Conservation (phyloP, 106 monocot genomes). For the Alisma plantagoaquatica region DNA sequence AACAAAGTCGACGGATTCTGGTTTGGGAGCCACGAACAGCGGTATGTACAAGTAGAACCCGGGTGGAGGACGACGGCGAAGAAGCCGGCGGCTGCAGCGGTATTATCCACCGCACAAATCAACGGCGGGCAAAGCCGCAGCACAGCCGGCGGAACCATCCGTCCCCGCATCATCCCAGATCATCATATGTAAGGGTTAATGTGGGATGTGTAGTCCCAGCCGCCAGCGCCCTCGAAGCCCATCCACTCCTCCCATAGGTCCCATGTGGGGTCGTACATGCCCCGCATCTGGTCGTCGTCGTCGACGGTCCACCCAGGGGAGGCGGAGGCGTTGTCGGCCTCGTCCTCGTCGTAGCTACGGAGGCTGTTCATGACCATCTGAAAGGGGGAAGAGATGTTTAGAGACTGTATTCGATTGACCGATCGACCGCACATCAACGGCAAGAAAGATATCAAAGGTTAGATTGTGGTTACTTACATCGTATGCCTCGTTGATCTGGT, state of each 20-base stretch:
- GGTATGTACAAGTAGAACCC: too few relatives aligned
- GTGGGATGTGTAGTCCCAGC: constrained; percentile 54
- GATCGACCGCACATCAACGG: neutral
- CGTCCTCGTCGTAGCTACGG: constrained; percentile 20
- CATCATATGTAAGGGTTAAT: constrained; percentile 59
- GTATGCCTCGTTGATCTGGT: constrained; percentile 75
- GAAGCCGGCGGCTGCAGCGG: too few relatives aligned
- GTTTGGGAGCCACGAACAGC: too few relatives aligned
- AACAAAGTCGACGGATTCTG: too few relatives aligned
- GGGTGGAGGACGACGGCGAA: too few relatives aligned
- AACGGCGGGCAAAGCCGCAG: too few relatives aligned
- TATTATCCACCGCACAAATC: too few relatives aligned
- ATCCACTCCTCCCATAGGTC: constrained; percentile 79
- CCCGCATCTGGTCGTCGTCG: constrained; percentile 28
- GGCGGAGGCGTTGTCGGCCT: constrained; percentile 12
- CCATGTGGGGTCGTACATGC: constrained; percentile 40
- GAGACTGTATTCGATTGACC: too few relatives aligned
- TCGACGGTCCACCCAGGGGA: neutral
- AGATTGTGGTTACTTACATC: too few relatives aligned
- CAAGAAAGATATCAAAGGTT: neutral
- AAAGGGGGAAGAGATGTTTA: neutral
- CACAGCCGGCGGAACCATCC: too few relatives aligned
- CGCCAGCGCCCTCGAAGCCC: constrained; percentile 75
- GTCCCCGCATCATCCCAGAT: too few relatives aligned
- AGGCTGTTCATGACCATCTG: constrained; percentile 61